Evolutionary conservation across 2,329 filamentous ascomycete species (phyloP), one percentile per base, ranked within the genome.

Genomic region (Cyphellophora europaea): DNA sequence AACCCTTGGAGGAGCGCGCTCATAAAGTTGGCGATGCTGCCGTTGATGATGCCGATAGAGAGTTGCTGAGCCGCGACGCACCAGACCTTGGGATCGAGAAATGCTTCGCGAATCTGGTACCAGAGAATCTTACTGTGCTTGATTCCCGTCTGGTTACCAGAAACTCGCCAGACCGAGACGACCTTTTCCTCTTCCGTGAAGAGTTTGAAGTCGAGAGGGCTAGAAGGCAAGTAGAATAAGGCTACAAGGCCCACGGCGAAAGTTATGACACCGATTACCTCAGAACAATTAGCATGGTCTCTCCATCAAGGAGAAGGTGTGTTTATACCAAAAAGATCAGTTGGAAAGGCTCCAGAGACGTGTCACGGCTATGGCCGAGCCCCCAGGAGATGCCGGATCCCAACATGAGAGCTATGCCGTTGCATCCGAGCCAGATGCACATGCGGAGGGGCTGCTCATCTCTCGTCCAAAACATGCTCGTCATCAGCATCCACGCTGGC

Each of bases 91-190:
- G 59, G 32, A 35, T 68, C 65, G 3, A 57, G 39, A 0, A 60
- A 13, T 0, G 60, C 59, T 41, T 67, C 65, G 4, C 58, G 31
- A 1, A 59, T 58, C 32, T 61, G 57, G 6, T 41, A 40, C 5
- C 50, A 47, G 27, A 58, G 53, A 35, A 62, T 50, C 16, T 55
- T 44, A 69, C 67, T 53, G 61, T 36, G 0, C 72, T 75, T 18
- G 75, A 48, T 1, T 70, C 72, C 0, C 69, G 65, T 37, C 76
- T 77, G 0, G 71, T 70, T 1, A 76, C 58, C 42, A 75, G 69
- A 0, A 71, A 69, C 0, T 64, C 68, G 12, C 65, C 56, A 1
- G 68, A 70, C 47, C 34, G 65, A 69, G 15, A 51, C 58, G 2
- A 65, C 65, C 0, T 55, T 65, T 0, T 57, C 57, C 33, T 56